Base-by-base conservation (phyloP, 225 moss, liverwort and hornwort genomes). In the Sphagnum contortum region DNA sequence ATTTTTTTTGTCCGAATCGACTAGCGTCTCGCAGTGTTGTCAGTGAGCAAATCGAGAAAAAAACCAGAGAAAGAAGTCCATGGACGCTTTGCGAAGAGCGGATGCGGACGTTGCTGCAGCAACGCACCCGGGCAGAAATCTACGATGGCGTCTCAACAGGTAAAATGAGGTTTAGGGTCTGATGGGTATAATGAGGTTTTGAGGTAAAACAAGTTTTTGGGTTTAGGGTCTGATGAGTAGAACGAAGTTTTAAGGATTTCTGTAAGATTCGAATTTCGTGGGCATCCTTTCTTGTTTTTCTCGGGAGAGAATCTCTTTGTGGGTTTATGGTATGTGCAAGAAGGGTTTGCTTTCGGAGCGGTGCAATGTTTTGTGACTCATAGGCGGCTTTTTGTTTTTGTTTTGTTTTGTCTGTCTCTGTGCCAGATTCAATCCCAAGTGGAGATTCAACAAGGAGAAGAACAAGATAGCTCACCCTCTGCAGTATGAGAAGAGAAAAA, bases 21-120 rank as follows among this genome's bases (percentile, higher is more conserved):
- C 29, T 29, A 29, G 29, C 1, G 29, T 0, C 29, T 29, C 1
- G 29, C 29, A 29, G 29, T 29, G 29, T 29, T 29, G 29, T 29
- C 29, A 29, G 29, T 29, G 29, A 29, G 29, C 29, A 29, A 29
- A 29, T 29, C 29, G 29, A 29, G 29, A 29, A 29, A 29, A 29
- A 29, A 29, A 29, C 29, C 29, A 29, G 29, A 29, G 29, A 29
- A 29, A 29, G 29, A 29, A 29, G 0, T 47, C 48, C 8, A 77
- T 81, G 81, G 49, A 81, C 57, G 72, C 77, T 9, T 58, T 81
- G 68, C 57, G 77, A 61, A 58, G 55, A 29, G 81, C 77, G 3
- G 81, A 81, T 55, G 77, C 81, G 47, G 65, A 78, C 8, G 77
- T 81, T 11, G 81, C 72, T 2, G 66, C 74, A 3, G 81, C 74